These are phyloP conservation scores for Verticillium nubilum DNA, from an alignment of 2,329 filamentous ascomycete genomes.

Conservation along the genomic window DNA sequence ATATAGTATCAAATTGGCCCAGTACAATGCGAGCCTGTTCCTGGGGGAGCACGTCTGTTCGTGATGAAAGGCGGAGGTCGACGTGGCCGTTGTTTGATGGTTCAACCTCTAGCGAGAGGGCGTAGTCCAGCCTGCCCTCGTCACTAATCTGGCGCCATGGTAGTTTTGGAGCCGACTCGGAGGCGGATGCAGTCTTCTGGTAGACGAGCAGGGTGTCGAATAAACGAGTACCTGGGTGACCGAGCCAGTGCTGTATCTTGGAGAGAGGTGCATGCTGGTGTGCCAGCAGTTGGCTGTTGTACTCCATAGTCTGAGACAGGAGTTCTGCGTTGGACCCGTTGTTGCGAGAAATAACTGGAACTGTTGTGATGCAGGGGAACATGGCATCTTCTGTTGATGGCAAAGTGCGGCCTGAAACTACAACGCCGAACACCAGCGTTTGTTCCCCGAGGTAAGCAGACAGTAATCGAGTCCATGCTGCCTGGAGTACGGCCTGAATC, in stretches of 20 bases:
- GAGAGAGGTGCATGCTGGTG: constrained; percentile 68
- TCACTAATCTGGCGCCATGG: constrained; percentile 61
- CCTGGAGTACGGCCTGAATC: constrained; percentile 69
- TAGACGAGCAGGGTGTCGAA: constrained; percentile 87
- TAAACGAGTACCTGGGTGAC: constrained; percentile 56
- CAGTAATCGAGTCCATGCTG: constrained; percentile 71
- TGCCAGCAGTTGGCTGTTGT: constrained; percentile 59
- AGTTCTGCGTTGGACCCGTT: constrained; percentile 48
- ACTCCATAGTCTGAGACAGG: constrained; percentile 57
- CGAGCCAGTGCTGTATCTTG: constrained; percentile 68
- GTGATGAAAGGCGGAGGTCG: constrained; percentile 60
- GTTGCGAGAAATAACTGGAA: constrained; percentile 64
- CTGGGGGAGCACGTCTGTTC: constrained; percentile 56
- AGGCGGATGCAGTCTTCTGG: constrained; percentile 40
- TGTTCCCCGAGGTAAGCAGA: constrained; percentile 71
- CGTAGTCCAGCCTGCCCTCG: constrained; percentile 67
- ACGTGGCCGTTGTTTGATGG: constrained; percentile 43
- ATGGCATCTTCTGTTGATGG: constrained; percentile 52
- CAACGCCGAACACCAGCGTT: constrained; percentile 71
- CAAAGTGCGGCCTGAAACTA: constrained; percentile 68
- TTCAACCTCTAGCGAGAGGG: constrained; percentile 75
- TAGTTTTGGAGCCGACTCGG: neutral
- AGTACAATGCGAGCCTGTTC: constrained; percentile 65
- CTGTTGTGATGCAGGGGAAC: constrained; percentile 77
- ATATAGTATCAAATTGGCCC: constrained; percentile 62